Evolutionary conservation across 208 protist genomes (phyloP), one percentile per base, ranked within the genome.

Genomic region (Novymonas esmeraldas): DNA sequence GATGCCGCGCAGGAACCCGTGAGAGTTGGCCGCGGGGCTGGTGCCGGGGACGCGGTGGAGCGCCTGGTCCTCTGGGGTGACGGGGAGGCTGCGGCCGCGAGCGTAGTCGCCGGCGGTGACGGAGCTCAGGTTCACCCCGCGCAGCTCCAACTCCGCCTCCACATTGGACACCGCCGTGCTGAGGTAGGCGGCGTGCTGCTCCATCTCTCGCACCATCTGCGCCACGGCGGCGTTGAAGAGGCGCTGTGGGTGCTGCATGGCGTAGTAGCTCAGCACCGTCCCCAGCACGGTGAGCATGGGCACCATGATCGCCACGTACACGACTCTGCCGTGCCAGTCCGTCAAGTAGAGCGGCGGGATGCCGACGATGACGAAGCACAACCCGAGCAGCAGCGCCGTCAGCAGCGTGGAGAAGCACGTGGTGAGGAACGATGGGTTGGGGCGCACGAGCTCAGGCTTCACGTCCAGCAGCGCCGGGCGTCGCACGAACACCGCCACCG

Each of bases 291-390:
- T 74, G 2, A 89, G 52, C 5, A 79, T 59, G 11, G 76, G 76
- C 9, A 89, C 62, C 73, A 92, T 84, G 26, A 85, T 24, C 10
- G 65, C 60, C 7, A 86, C 78, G 59, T 86, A 92, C 11, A 84
- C 58, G 24, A 64, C 64, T 11, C 71, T 60, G 3, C 71, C 52
- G 0, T 42, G 38, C 6, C 48, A 26, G 9, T n/a, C 42, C 0
- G 57, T 48, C 6, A 92, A 46, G 54, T 73, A 89, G 11, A 92
- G 36, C 6, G 77, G 80, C 2, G 85, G 85, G 20, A 92, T 20
- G 14, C 66, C 78, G 4, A 87, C 66, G 6, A 92, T 14, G 6
- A 85, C 34, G 20, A 81, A 75, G 33, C 73, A 80, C 1, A 65
- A 5, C 10, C 62, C 75, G 10, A 89, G 41, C 18, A 86, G 24